Percentiles rank a stretch among this genome's conserved stretches.
phyloP scores from a whole-genome alignment of 148 eudicot species.

The Heliamphora exappendiculata region DNA sequence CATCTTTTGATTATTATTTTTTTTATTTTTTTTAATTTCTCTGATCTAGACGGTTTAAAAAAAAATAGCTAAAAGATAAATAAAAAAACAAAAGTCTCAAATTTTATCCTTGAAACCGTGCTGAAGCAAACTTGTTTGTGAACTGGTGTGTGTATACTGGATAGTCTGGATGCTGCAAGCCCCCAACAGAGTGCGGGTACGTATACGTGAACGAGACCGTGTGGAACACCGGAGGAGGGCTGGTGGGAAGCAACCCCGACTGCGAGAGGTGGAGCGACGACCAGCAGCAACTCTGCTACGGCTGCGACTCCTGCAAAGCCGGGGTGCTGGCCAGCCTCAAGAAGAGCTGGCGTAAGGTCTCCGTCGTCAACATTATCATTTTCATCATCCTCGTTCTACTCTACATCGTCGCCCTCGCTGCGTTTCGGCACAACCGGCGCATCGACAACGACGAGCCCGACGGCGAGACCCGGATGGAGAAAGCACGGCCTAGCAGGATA shows the following conservation, averaged over 20 bases:
- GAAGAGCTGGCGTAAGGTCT: constrained; percentile 92
- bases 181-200: constrained; percentile 82
- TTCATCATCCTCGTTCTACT: constrained; percentile 69
- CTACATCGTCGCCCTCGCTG: constrained; percentile 66
- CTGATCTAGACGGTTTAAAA: too few relatives aligned
- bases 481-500: constrained; percentile 63
- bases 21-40: too few relatives aligned
- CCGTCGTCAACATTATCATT: constrained; percentile 68
- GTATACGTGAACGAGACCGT: constrained; percentile 60
- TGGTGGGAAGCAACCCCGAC: constrained; percentile 33
- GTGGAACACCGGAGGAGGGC: constrained; percentile 55
- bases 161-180: constrained; percentile 98
- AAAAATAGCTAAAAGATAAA: too few relatives aligned
- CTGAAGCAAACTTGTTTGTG: too few relatives aligned
- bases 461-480: constrained; percentile 88
- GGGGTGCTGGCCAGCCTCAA: constrained; percentile 82
- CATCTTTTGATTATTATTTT: too few relatives aligned
- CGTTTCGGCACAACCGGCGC: constrained; percentile 76
- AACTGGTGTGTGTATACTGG: too few relatives aligned
- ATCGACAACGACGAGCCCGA: constrained; percentile 78
- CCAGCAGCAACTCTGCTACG: constrained; percentile 61
- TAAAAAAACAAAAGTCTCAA: too few relatives aligned
- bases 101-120: too few relatives aligned
- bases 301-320: constrained; percentile 80
- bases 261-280: constrained; percentile 72